phyloP scores from a whole-genome alignment of 805 yeast species.

The Lipomyces kockii region DNA sequence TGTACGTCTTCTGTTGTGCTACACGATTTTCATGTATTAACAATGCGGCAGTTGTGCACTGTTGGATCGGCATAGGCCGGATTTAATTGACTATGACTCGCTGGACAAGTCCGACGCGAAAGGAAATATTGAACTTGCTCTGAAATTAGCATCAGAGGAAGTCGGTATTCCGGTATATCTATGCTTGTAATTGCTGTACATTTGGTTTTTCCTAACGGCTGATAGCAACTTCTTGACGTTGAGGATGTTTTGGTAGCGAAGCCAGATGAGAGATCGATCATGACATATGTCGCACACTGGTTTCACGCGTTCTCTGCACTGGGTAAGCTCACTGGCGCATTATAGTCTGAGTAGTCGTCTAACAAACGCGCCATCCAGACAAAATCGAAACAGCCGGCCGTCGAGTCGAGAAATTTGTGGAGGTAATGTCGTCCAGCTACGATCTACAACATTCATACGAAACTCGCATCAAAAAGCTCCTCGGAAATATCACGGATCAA shows the following conservation, averaged over 20 bases:
- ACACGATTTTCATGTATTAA: neutral
- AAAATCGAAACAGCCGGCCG: conserved; percentile 48
- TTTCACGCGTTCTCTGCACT: conserved; percentile 52
- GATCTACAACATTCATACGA: conserved; percentile 46
- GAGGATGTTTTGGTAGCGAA: conserved; percentile 56
- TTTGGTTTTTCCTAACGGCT: neutral
- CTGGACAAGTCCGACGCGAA: conserved; percentile 43
- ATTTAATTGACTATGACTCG: conserved; percentile 46
- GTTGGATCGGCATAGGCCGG: conserved; percentile 51
- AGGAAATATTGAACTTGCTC: conserved; percentile 47
- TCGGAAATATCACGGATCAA: conserved; percentile 38
- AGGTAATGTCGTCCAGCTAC: conserved; percentile 42
- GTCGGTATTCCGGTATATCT: conserved; percentile 52
- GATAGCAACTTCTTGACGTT: conserved; percentile 53
- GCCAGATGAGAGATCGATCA: conserved; percentile 65
- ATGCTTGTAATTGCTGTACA: neutral
- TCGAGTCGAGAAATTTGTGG: conserved; percentile 47
- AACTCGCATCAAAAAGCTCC: conserved; percentile 41
- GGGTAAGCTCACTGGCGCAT: neutral
- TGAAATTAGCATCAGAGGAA: conserved; percentile 51
- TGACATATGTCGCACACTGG: conserved; percentile 65
- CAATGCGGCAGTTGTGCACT: conserved; percentile 47
- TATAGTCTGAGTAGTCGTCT: conserved; percentile 18
- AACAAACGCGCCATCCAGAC: conserved; percentile 24
- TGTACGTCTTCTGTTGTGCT: conserved; percentile 37